Conservation (phyloP, 768 basidiomycete species). For the Lactarius hatsudake region DNA sequence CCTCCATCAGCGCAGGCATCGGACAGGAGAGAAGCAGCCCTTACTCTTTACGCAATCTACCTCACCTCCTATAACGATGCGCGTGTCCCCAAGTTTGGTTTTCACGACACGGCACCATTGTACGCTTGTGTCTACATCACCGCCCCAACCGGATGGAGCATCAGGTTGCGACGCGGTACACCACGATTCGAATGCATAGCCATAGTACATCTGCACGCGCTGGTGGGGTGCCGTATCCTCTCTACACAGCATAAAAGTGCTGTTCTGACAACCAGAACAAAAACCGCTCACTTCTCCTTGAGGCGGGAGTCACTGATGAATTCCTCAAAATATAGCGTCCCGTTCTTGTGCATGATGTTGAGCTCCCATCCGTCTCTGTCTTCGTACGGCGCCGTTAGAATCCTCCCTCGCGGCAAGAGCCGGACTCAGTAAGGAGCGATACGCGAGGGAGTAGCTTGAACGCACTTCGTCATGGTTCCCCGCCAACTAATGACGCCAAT, state of each 20-base stretch:
- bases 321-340: slow-evolving; percentile 73
- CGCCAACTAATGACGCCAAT: slow-evolving; percentile 70
- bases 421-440: slow-evolving; percentile 25
- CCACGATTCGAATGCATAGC: slow-evolving; percentile 88
- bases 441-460: slow-evolving; percentile 5
- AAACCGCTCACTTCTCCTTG: slow-evolving; percentile 55
- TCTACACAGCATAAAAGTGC: slow-evolving; percentile 38
- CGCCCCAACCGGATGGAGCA: slow-evolving; percentile 56
- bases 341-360: slow-evolving; percentile 75
- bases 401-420: slow-evolving; percentile 48
- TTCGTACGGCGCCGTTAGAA: slow-evolving; percentile 82
- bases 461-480: slow-evolving; percentile 82
- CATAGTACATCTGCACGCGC: slow-evolving; percentile 69
- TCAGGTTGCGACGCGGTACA: slow-evolving; percentile 53
- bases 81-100: slow-evolving; percentile 70
- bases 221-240: slow-evolving; percentile 64
- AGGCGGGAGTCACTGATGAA: slow-evolving; percentile 58
- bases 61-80: slow-evolving; percentile 82
- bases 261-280: not conserved
- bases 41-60: slow-evolving; percentile 85
- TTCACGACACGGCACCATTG: slow-evolving; percentile 92
- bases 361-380: slow-evolving; percentile 75
- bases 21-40: slow-evolving; percentile 20
- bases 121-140: slow-evolving; percentile 81
- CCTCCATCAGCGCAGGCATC: not conserved